Evolutionary conservation across 257 asterid genomes (phyloP), one percentile per base, ranked within the genome.

Genomic region (Linderniella brevidens): DNA sequence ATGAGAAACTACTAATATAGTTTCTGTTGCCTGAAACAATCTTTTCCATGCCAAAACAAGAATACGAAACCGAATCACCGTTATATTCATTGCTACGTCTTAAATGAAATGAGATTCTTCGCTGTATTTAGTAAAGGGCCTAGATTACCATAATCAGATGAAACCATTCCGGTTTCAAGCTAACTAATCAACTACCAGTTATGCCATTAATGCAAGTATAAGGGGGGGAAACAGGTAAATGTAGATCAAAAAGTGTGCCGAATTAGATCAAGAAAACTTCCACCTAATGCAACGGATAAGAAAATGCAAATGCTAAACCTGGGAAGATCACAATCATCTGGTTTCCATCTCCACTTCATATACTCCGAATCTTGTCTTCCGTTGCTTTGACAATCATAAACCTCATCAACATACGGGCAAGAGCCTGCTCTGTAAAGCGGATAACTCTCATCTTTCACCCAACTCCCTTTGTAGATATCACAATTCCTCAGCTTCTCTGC

Each of bases 361-460:
- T 90, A 90, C 12, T 58, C 78, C 16, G 74, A 72, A 25, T 90
- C 98, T 6, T 78, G 85, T 74, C 98, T 78, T 19, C 98, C 98
- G 43, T 90, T 90, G 41, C 56, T 58, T 66, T 76, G 93, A 37
- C 98, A 90, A 65, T 81, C 86, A 55, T 69, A 88, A 57, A 68
- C 98, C 41, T 79, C 98, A 47, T 90, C 94, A 8, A 90, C 96
- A 41, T 76, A 85, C 3, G 94, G 95, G 59, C 98, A 88, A 64
- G 85, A 62, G 20, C 94, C 87, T 3, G 85, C 75, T 3, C 19
- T 50, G 59, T 84, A 88, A 46, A 80, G 64, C 13, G 98, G 96
- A 55, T 75, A 76, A 0, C 37, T 72, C 36, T 84, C 94, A 69
- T 78, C 98, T 63, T 57, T 80, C 61, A 76, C 90, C 98, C 98